These are phyloP conservation scores for Fusarium newnesense DNA, from an alignment of 2,329 filamentous ascomycete species.

Conservation along the genomic window DNA sequence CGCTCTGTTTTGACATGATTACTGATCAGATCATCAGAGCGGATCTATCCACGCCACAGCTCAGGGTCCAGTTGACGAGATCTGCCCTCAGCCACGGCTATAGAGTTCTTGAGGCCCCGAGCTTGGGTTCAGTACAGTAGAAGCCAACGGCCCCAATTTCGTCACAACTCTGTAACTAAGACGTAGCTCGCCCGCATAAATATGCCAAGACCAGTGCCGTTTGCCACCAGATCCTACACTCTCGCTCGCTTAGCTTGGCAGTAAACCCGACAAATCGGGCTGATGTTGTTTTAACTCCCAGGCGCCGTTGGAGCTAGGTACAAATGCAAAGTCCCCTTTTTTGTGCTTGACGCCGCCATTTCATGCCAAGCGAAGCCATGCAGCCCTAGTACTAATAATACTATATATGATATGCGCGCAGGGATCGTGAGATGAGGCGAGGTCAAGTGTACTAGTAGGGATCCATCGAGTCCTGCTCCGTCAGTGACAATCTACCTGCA, in stretches of 20 bases:
- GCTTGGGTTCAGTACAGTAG: not conserved
- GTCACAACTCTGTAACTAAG: not conserved
- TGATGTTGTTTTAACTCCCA: not conserved
- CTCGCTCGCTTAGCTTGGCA: not conserved
- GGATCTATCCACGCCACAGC: not conserved
- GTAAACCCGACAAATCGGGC: not conserved
- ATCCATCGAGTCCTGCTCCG: not conserved
- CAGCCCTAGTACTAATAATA: not conserved
- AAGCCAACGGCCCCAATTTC: not conserved
- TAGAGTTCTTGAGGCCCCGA: not conserved
- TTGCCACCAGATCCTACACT: not conserved
- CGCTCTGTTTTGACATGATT: not conserved
- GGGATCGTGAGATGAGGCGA: not conserved
- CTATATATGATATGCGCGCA: not conserved
- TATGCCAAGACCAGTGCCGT: not conserved
- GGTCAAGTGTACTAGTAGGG: not conserved
- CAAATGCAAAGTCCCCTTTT: not conserved
- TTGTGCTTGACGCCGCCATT: not conserved
- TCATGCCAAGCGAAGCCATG: not conserved
- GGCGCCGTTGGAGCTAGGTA: not conserved
- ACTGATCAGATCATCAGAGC: constrained; percentile 5
- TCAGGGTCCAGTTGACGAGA: not conserved
- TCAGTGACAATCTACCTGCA: not conserved
- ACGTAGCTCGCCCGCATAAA: not conserved
- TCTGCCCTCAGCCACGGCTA: not conserved